Conservation (phyloP, 2,329 filamentous ascomycete genomes). For the Neopestalotiopsis sp. region DNA sequence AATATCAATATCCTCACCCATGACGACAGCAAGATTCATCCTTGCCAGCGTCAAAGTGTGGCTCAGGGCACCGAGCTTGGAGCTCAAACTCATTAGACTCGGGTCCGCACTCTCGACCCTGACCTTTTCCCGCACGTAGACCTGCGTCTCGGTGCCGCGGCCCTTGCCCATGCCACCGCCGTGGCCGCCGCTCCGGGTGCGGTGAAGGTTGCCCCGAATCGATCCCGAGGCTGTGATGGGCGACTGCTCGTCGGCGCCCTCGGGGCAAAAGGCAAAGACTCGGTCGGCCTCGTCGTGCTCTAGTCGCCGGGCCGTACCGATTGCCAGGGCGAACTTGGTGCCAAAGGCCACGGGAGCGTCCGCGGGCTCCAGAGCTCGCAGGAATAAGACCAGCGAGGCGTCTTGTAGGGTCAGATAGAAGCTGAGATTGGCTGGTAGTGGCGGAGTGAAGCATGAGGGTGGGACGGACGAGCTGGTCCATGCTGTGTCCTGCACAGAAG, state of each 20-base stretch:
- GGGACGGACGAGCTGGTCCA: conserved; percentile 39
- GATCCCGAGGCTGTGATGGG: conserved; percentile 25
- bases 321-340: conserved; percentile 74
- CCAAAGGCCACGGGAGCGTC: conserved; percentile 65
- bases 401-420: conserved; percentile 76
- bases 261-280: conserved; percentile 68
- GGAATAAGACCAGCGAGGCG: conserved; percentile 70
- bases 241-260: conserved; percentile 27
- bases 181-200: conserved; percentile 15
- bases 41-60: conserved; percentile 74
- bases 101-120: conserved; percentile 89
- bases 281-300: conserved; percentile 83
- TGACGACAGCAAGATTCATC: conserved; percentile 76
- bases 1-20: conserved; percentile 62
- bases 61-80: conserved; percentile 81
- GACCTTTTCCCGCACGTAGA: conserved; percentile 88
- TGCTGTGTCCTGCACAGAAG: conserved; percentile 21
- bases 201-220: conserved; percentile 19
- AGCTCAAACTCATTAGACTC: conserved; percentile 79
- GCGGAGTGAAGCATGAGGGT: conserved; percentile 34
- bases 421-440: conserved; percentile 69
- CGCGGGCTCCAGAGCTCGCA: conserved; percentile 73
- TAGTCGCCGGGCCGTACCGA: conserved; percentile 66
- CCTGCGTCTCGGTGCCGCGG: conserved; percentile 54
- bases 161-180: conserved; percentile 21